Conservation (phyloP, 208 protist species). For the Trypanosoma vivax region DNA sequence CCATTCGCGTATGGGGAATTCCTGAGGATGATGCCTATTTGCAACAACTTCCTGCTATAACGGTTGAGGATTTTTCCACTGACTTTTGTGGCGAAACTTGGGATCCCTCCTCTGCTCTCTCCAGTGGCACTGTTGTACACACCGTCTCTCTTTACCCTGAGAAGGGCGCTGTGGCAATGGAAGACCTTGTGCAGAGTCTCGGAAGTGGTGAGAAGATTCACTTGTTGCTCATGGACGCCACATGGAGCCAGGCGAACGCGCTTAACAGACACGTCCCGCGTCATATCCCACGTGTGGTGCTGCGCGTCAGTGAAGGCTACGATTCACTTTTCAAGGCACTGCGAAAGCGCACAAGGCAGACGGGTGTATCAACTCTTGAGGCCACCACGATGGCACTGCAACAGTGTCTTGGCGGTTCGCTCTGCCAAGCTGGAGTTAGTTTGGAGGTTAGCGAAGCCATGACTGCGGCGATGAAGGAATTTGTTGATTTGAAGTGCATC, state of each 20-base stretch:
- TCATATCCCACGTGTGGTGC: constrained; percentile 44
- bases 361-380: constrained; percentile 73
- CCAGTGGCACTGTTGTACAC: not conserved
- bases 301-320: constrained; percentile 48
- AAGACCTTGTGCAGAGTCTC: constrained; percentile 21
- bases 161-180: constrained; percentile 14
- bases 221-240: constrained; percentile 67
- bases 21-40: constrained; percentile 50
- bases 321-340: constrained; percentile 57
- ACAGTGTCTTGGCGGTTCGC: constrained; percentile 29
- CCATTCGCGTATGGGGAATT: constrained; percentile 70
- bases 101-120: not conserved
- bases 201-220: constrained; percentile 23
- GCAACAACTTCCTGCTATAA: constrained; percentile 5
- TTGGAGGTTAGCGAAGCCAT: constrained; percentile 4
- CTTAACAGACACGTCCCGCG: constrained; percentile 64
- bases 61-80: not conserved
- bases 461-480: constrained; percentile 56
- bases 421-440: constrained; percentile 19
- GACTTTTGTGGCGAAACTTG: not conserved
- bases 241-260: constrained; percentile 72
- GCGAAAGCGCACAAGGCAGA: constrained; percentile 63
- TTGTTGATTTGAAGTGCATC: constrained; percentile 67
- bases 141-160: constrained; percentile 49
- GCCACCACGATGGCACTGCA: constrained; percentile 73